Base-by-base conservation (phyloP, 116 monocot species). In the Cymodocea nodosa region DNA sequence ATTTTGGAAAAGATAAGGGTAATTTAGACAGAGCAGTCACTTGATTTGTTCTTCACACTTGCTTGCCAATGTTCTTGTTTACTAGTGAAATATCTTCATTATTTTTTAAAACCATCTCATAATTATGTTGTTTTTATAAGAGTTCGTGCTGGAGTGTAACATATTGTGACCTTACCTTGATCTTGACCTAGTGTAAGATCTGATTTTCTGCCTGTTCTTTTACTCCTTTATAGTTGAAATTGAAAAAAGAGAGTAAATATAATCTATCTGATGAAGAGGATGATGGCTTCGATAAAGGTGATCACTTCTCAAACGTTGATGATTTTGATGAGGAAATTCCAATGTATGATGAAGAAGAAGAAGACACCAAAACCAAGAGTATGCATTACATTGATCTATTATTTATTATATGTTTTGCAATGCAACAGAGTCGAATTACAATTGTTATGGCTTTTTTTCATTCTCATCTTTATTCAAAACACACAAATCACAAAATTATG, bases 211-310 rank as follows among this genome's bases (percentile, higher is more conserved):
- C 7, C 35, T 67, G 16, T 3, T 19, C 40, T 40, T 62, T 68
- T 23, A 70, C n/a, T 49, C n/a, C 35, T 69, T 51, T 77, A 4
- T 52, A 95, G 90, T 59, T 73, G 50, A 91, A 91, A 68, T 58
- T 80, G 70, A 91, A 84, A 82, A 88, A 74, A 71, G 59, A 66
- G 23, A 88, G 72, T 64, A 91, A 88, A 73, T 91, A 75, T 70
- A 86, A 98, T 73, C 59, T 91, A 73, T 79, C 85, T 54, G 95
- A 95, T 70, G 90, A 68, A 0, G 90, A 90, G 10, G 95, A 95
- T 51, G 78, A 80, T 48, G 75, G 71, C 10, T 23, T 62, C 50
- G 35, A 13, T 60, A 49, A 30, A 65, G 30, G 63, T 56, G 48
- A 68, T 5, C 10, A 20, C 56, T 56, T 70, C 35, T 60, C 71